A percentile compares a stretch with the other conserved stretches of the same genome.
These are phyloP conservation scores for Cenococcum geophilum DNA, from an alignment of 495 filamentous ascomycete species.

Conservation along the genomic window DNA sequence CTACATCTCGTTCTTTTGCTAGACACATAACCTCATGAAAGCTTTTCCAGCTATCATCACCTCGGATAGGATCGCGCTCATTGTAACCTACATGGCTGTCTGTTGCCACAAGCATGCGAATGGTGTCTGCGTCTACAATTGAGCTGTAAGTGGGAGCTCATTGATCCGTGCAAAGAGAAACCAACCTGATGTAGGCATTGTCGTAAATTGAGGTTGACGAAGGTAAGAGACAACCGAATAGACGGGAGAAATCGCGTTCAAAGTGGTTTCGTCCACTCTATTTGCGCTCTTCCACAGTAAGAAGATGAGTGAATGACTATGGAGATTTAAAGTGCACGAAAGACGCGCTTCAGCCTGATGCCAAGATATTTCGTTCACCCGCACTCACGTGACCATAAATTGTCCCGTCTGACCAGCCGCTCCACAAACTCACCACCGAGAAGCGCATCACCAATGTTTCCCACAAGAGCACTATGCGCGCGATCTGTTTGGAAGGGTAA, in stretches of 20 bases:
- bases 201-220: not conserved
- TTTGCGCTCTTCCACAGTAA: not conserved
- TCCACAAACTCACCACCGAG: conserved; percentile 13
- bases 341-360: conserved; percentile 6
- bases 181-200: not conserved
- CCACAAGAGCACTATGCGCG: conserved; percentile 53
- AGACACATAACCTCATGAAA: conserved; percentile 95
- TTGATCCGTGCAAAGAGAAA: not conserved
- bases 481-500: conserved; percentile 75
- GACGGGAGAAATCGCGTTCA: not conserved
- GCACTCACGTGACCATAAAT: not conserved
- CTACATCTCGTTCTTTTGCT: conserved; percentile 79
- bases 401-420: not conserved
- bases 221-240: too few relatives aligned
- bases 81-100: conserved; percentile 97
- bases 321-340: not conserved
- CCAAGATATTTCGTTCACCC: conserved; percentile 1
- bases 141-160: not conserved
- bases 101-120: conserved; percentile 88
- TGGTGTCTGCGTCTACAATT: conserved; percentile 68
- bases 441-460: conserved; percentile 45
- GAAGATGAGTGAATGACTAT: not conserved
- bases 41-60: conserved; percentile 93
- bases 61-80: conserved; percentile 85
- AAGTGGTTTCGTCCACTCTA: not conserved